A percentile compares a stretch with the other conserved stretches of the same genome.
Evolutionary conservation across 208 protist species (phyloP).

Genomic region (Leishmania major): DNA sequence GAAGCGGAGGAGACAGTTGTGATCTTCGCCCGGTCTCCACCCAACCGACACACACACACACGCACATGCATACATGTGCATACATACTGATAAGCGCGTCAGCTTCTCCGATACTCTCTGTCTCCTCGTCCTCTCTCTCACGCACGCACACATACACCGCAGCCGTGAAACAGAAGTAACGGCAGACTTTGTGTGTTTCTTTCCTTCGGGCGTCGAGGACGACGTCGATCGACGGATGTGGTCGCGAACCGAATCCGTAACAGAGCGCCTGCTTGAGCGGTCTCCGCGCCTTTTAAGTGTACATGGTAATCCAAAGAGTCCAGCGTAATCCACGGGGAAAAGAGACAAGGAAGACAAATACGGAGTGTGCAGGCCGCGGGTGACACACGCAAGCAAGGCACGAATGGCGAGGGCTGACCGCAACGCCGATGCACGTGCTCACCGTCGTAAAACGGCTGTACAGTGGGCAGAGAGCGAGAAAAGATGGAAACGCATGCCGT

Average conservation of each 20-base stretch:
- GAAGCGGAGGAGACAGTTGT: background rate
- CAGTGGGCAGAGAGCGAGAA: background rate
- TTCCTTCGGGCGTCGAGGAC: background rate
- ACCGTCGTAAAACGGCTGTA: background rate
- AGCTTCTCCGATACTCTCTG: background rate
- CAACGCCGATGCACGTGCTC: background rate
- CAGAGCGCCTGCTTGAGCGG: background rate
- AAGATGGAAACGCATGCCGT: background rate
- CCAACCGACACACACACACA: background rate
- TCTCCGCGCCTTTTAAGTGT: background rate
- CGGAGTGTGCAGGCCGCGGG: too few species aligned
- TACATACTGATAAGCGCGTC: background rate
- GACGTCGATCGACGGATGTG: background rate
- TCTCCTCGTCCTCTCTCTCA: background rate
- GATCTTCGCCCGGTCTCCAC: background rate
- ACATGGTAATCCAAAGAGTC: background rate
- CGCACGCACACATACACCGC: constrained; percentile 1
- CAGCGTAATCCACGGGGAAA: background rate
- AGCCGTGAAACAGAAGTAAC: background rate
- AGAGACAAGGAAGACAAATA: background rate
- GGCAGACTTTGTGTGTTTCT: background rate
- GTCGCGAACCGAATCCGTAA: background rate
- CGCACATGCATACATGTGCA: background rate
- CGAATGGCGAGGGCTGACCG: background rate
- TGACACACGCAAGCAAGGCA: background rate